Base-by-base conservation (phyloP, 495 filamentous ascomycete genomes). In the Podospora tetraspora region DNA sequence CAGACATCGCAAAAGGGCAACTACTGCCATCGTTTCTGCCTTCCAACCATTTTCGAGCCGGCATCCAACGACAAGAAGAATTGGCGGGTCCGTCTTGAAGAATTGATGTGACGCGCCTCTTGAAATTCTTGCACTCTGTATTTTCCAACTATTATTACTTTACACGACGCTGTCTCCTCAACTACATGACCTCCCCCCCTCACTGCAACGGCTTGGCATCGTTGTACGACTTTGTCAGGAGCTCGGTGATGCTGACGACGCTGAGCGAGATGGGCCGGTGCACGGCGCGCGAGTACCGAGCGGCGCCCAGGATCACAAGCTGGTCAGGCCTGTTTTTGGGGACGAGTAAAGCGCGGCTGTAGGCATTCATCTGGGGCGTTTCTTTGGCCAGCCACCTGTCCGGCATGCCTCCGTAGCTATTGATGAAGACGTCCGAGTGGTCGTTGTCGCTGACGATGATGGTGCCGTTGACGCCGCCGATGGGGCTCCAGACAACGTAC, bases 371-470 rank as follows among this genome's bases (percentile, higher is more conserved):
- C 71, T 86, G 82, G 1, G 80, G 80, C 56, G 62, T 64, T 8
- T 61, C 27, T 2, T 85, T 75, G 68, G 79, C 83, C 52, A 80
- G 82, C 89, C 89, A 91, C 12, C 82, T 74, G 25, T 79, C 81
- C 3, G 74, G 72, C 56, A 83, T 80, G 10, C 87, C 88, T 5
- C 89, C 78, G 8, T 76, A 79, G 43, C 79, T 75, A 70, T 91
- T 91, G 24, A 86, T 72, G 63, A 87, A 91, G 3, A 91, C 69
- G 23, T 84, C 76, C n/a, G 76, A 75, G 37, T 80, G 71, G 9
- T 79, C 83, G 0, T 84, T 84, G 8, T 79, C 78, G 68, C 84
- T 88, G 30, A 87, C 85, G 25, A 89, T 80, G 64, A 87, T 83
- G 0, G 86, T 87, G 2, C 86, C 86, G 64, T 87, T 80, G 23